These are phyloP conservation scores for Kuraishia cidri DNA, from an alignment of 805 yeast species.

Conservation along the genomic window DNA sequence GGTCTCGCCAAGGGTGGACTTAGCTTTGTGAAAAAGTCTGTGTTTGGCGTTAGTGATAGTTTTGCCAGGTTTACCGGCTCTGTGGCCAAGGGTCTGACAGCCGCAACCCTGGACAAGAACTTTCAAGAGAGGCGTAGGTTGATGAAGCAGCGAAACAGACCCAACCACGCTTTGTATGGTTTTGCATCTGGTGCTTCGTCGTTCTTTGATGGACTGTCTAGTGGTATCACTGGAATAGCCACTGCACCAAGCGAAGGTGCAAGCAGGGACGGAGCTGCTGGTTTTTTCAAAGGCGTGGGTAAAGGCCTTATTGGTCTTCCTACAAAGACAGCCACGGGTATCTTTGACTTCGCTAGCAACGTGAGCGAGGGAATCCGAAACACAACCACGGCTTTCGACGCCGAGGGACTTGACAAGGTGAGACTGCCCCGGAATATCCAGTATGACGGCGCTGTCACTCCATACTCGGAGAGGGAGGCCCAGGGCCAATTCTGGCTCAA, in stretches of 20 bases:
- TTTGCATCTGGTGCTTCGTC: slow-evolving; percentile 83
- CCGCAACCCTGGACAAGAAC: slow-evolving; percentile 77
- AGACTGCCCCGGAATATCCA: slow-evolving; percentile 76
- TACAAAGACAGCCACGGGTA: slow-evolving; percentile 92
- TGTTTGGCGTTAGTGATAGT: slow-evolving; percentile 91
- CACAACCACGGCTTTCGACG: slow-evolving; percentile 85
- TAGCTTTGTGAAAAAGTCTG: slow-evolving; percentile 89
- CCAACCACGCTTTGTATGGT: slow-evolving; percentile 80
- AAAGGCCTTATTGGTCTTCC: slow-evolving; percentile 94
- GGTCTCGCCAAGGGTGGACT: slow-evolving; percentile 94
- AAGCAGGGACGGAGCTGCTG: slow-evolving; percentile 77
- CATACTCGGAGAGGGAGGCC: slow-evolving; percentile 74
- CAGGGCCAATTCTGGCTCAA: slow-evolving; percentile 94
- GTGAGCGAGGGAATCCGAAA: slow-evolving; percentile 90
- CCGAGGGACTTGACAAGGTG: slow-evolving; percentile 65
- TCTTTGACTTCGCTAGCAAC: slow-evolving; percentile 86
- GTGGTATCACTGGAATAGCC: slow-evolving; percentile 89
- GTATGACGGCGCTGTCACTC: slow-evolving; percentile 62
- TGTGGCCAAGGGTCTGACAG: slow-evolving; percentile 87
- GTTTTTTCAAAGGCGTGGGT: slow-evolving; percentile 90
- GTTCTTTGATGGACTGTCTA: slow-evolving; percentile 74
- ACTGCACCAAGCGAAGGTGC: slow-evolving; percentile 89
- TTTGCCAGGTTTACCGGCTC: slow-evolving; percentile 90
- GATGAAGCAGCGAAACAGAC: slow-evolving; percentile 67
- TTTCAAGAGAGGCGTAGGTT: slow-evolving; percentile 79